A percentile compares a stretch with the other conserved stretches of the same genome.
Conservation (phyloP, 2,329 filamentous ascomycete species). For the Colletotrichum sp. region DNA sequence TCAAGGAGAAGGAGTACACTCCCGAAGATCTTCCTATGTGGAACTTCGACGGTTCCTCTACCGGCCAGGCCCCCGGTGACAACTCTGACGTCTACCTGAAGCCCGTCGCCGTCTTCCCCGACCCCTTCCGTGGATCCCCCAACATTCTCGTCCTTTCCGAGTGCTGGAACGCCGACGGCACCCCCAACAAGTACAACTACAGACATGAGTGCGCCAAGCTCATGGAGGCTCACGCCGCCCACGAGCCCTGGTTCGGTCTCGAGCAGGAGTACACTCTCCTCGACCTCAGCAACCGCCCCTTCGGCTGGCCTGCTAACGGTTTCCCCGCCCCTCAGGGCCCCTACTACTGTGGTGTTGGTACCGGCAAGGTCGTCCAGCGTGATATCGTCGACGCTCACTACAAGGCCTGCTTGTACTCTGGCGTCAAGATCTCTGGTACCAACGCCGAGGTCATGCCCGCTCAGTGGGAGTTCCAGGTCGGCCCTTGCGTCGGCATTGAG, state of each 20-base stretch:
- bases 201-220: conserved; percentile 89
- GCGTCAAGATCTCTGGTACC: conserved; percentile 94
- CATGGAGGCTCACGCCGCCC: conserved; percentile 84
- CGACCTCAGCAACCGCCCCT: conserved; percentile 84
- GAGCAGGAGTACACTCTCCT: conserved; percentile 87
- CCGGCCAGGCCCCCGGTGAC: conserved; percentile 88
- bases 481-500: conserved; percentile 85
- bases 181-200: conserved; percentile 98
- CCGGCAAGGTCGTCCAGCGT: conserved; percentile 96
- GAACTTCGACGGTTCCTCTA: conserved; percentile 80
- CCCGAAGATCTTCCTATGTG: conserved; percentile 59
- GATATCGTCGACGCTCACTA: conserved; percentile 97
- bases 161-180: conserved; percentile 93
- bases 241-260: conserved; percentile 96
- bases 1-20: conserved; percentile 54
- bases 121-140: conserved; percentile 87
- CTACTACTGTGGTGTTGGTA: conserved; percentile 91
- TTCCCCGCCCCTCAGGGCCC: conserved; percentile 93
- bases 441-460: conserved; percentile 99
- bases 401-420: conserved; percentile 72
- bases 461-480: conserved; percentile 98
- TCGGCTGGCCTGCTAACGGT: conserved; percentile 78
- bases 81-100: conserved; percentile 98
- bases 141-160: conserved; percentile 95
- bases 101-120: conserved; percentile 86